These are phyloP conservation scores for Diospyros kaki DNA, from an alignment of 148 eudicot species.

Conservation along the genomic window DNA sequence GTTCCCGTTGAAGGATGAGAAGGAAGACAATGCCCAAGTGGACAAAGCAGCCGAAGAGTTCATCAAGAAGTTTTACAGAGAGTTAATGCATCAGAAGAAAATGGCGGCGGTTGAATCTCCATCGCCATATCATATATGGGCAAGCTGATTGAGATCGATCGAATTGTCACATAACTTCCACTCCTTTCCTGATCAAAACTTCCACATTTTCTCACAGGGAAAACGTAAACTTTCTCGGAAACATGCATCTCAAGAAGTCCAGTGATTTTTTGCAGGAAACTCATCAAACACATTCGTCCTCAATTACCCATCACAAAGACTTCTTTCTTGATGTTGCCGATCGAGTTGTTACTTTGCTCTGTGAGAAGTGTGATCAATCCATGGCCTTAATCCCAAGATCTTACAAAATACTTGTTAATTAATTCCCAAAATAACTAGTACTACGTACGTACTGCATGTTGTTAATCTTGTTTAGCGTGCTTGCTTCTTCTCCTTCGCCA, in stretches of 20 bases:
- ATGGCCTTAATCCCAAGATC: too few species aligned
- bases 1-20: slow-evolving; percentile 43
- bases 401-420: too few species aligned
- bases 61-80: slow-evolving; percentile 54
- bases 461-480: too few species aligned
- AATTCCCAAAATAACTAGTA: too few species aligned
- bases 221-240: not conserved
- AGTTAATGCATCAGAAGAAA: slow-evolving; percentile 50
- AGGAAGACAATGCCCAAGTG: slow-evolving; percentile 33
- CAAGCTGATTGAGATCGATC: slow-evolving; percentile 8
- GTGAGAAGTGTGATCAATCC: too few species aligned
- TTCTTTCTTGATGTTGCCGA: too few species aligned
- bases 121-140: slow-evolving; percentile 37
- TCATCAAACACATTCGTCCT: too few species aligned
- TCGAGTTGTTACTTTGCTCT: too few species aligned
- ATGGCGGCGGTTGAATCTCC: slow-evolving; percentile 41
- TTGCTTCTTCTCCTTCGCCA: too few species aligned
- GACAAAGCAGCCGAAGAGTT: slow-evolving; percentile 73
- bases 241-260: not conserved
- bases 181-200: not conserved
- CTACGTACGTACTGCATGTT: too few species aligned
- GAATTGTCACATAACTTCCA: not conserved
- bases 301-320: too few species aligned
- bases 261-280: not conserved
- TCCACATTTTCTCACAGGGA: not conserved